Evolutionary conservation across 202 grass and related monocot genomes (phyloP).

Genomic region (Zizania palustris): DNA sequence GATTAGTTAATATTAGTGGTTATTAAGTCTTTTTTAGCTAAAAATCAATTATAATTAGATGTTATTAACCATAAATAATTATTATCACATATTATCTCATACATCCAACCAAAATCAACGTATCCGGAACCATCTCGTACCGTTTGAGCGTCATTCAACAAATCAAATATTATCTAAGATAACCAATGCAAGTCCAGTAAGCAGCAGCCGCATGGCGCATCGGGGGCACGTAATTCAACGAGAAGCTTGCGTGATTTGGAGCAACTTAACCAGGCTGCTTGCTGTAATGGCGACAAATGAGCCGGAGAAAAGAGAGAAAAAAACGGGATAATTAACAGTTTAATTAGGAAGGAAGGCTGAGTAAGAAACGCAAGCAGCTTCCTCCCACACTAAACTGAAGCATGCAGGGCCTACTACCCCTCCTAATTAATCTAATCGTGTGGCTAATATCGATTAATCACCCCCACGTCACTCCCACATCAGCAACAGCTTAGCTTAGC

Average conservation of each 20-base stretch:
- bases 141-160: too few relatives aligned
- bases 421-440: conserved; percentile 19
- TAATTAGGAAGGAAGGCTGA: conserved; percentile 41
- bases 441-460: conserved; percentile 48
- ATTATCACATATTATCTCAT: too few relatives aligned
- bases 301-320: conserved; percentile 18
- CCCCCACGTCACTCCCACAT: conserved; percentile 36
- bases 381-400: conserved; percentile 54
- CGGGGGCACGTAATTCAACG: conserved; percentile 36
- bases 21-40: too few relatives aligned
- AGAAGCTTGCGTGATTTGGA: conserved; percentile 55
- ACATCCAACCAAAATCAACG: too few relatives aligned
- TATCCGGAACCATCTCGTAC: too few relatives aligned
- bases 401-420: conserved; percentile 45
- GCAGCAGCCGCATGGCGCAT: not conserved
- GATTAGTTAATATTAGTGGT: too few relatives aligned
- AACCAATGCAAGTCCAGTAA: conserved; percentile 19
- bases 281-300: conserved; percentile 49
- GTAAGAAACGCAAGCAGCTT: conserved; percentile 59
- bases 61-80: too few relatives aligned
- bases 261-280: conserved; percentile 41
- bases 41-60: too few relatives aligned
- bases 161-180: too few relatives aligned
- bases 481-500: conserved; percentile 29
- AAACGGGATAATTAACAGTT: not conserved